Evolutionary conservation across 345 rosid species (phyloP).

Genomic region (Firmiana major): DNA sequence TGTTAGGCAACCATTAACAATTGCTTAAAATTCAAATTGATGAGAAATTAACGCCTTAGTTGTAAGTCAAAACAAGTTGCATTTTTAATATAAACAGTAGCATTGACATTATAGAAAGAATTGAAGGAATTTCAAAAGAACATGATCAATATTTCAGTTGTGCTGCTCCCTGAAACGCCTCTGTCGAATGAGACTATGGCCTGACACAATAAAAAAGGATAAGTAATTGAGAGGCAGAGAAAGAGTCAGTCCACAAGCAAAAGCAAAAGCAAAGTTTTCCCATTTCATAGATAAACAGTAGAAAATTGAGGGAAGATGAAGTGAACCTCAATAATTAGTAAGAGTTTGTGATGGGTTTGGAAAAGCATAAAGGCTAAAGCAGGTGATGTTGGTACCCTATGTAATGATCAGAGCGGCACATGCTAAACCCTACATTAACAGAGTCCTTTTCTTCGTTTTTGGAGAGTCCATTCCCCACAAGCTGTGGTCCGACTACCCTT

Average conservation of each 20-base stretch:
- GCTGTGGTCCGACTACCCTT: slow-evolving; percentile 40
- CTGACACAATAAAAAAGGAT: slow-evolving; percentile 14
- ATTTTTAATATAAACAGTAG: background rate
- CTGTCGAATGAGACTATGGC: slow-evolving; percentile 4
- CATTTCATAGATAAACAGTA: slow-evolving; percentile 9
- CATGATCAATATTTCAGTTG: background rate
- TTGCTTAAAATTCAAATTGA: background rate
- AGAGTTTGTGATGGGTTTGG: slow-evolving; percentile 27
- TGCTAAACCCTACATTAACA: slow-evolving; percentile 40
- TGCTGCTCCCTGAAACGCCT: slow-evolving; percentile 5
- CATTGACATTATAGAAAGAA: background rate
- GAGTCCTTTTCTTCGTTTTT: slow-evolving; percentile 13
- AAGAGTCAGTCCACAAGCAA: slow-evolving; percentile 20
- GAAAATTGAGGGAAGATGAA: slow-evolving; percentile 28
- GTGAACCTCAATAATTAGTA: slow-evolving; percentile 44
- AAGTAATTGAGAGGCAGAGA: slow-evolving; percentile 13
- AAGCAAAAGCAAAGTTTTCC: slow-evolving; percentile 6
- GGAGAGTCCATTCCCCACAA: slow-evolving; percentile 7
- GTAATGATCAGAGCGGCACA: slow-evolving; percentile 56
- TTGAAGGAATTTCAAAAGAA: background rate
- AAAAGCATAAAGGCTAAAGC: slow-evolving; percentile 39
- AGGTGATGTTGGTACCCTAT: slow-evolving; percentile 38
- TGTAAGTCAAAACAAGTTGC: background rate
- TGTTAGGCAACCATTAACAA: background rate
- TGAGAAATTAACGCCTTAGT: background rate